Evolutionary conservation across 2,329 filamentous ascomycete genomes (phyloP).

Genomic region (Aureobasidium sp.): DNA sequence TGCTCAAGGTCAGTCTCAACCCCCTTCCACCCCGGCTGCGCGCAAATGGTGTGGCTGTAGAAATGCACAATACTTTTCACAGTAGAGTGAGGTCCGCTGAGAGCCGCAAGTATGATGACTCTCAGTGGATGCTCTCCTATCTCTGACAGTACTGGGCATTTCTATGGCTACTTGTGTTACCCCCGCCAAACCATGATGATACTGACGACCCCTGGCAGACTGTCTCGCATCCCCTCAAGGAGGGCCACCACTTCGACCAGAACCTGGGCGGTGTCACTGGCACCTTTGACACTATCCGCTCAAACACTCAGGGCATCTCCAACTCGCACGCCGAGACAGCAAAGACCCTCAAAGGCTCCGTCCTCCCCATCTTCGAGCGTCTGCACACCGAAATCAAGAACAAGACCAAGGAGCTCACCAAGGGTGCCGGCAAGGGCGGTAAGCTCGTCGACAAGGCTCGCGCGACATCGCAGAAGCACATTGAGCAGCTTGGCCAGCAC

Average conservation of each 20-base stretch:
- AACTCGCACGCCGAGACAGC: constrained; percentile 88
- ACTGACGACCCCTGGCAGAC: constrained; percentile 46
- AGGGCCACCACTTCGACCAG: constrained; percentile 90
- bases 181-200: background rate
- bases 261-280: constrained; percentile 77
- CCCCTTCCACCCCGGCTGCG: background rate
- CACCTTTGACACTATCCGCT: constrained; percentile 87
- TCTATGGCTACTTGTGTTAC: no score
- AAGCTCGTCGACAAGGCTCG: constrained; percentile 91
- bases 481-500: constrained; percentile 84
- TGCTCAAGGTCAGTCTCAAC: constrained; percentile 59
- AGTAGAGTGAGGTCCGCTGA: no score
- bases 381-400: constrained; percentile 95
- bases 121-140: no score
- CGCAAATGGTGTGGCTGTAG: no score
- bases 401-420: constrained; percentile 81
- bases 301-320: constrained; percentile 78
- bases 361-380: constrained; percentile 81
- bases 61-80: no score
- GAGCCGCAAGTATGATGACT: no score
- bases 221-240: constrained; percentile 74
- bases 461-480: constrained; percentile 82
- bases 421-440: constrained; percentile 71
- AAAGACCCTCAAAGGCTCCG: constrained; percentile 76
- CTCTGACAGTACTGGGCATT: no score